Conservation (phyloP, 805 yeast species). For the Groenewaldozyma tartarivorans region DNA sequence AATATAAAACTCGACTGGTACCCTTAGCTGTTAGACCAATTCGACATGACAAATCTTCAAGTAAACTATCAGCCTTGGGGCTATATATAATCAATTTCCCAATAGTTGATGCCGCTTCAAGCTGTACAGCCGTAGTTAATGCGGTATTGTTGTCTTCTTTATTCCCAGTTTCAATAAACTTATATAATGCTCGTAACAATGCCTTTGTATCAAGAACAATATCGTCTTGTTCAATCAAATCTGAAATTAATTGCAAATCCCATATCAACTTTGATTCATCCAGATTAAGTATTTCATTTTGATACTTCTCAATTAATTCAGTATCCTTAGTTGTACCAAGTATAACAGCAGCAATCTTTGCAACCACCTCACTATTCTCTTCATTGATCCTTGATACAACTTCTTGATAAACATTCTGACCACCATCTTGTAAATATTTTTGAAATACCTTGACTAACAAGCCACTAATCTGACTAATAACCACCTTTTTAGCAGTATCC, state of each 20-base stretch:
- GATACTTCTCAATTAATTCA: not conserved
- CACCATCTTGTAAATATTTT: no score
- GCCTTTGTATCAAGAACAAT: not conserved
- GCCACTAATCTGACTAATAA: no score
- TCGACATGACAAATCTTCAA: not conserved
- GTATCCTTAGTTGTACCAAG: no score
- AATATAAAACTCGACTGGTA: not conserved
- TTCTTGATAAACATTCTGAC: not conserved
- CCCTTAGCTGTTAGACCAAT: not conserved
- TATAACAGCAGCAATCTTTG: not conserved
- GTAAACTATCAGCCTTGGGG: no score
- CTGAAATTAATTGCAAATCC: not conserved
- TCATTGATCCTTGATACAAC: not conserved
- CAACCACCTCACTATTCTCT: not conserved
- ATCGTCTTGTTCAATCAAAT: not conserved
- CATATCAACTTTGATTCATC: slow-evolving; percentile 6
- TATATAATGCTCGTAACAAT: not conserved
- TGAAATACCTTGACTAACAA: no score
- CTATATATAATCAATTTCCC: not conserved
- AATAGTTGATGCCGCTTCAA: not conserved
- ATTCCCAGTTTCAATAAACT: not conserved
- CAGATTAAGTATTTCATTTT: slow-evolving; percentile 8
- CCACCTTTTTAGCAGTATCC: no score
- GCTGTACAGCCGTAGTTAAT: not conserved
- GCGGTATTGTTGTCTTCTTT: not conserved